Base-by-base conservation (phyloP, 169 alveolate genomes). In the Neospora caninum region DNA sequence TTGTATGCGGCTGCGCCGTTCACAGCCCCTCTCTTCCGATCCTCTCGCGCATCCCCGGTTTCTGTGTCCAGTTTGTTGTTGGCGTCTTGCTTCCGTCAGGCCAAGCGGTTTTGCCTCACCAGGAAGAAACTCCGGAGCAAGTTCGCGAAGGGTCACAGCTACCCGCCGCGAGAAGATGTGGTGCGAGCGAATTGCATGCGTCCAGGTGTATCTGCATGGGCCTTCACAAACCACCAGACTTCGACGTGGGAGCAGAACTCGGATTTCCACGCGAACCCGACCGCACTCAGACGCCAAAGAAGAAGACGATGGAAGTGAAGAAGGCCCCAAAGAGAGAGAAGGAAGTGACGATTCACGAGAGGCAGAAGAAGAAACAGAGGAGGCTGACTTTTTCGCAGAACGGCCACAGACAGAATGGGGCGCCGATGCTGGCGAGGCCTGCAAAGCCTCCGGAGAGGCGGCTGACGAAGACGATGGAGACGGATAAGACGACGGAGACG, bases 101-200 rank as follows among this genome's bases (percentile, higher is more conserved):
- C 58, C 58, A 7, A 4, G 58, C 22, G 58, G 4, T 49, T 49
- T 13, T 49, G 73, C 31, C 89, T 42, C 36, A 82, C 89, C 89
- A 0, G 53, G 89, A 41, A 82, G 89, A 25, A 82, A 82, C 25
- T 39, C 89, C 18, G 89, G 41, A 27, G 89, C n/a, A 38, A 82
- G 89, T 67, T 82, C 89, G 31, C 89, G 89, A 0, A 82, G 89
- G 31, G 89, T 82, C 54, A 82, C 69, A 0, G 89, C 89, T n/a
- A 82, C 89, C n/a, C 89, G 53, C 41, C 89, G 53, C 64, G 38
- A 25, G 41, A 25, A 43, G 67, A 82, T 42, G 67, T 82, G 89
- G 41, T 82, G 89, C 2, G 89, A 18, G 36, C 89, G 89, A 41
- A 82, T 41, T 22, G 89, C 89, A 31, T 82, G 89, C 34, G 89